Percentiles rank a stretch among this genome's conserved stretches.
Evolutionary conservation across 768 basidiomycete genomes (phyloP).

Genomic region (Serendipita indica): DNA sequence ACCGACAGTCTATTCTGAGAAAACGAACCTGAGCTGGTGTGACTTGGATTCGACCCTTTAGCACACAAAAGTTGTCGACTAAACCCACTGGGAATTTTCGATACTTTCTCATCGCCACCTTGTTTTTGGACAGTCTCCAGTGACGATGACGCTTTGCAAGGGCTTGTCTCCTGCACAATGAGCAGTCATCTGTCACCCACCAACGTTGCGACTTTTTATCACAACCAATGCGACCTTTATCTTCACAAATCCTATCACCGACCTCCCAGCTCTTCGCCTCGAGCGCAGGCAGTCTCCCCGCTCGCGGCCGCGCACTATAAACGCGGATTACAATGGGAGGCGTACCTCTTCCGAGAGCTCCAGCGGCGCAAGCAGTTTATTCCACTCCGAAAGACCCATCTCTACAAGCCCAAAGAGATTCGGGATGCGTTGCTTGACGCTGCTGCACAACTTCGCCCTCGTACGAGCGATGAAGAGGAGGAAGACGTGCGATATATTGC

Average conservation of each 20-base stretch:
- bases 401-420: constrained; percentile 18
- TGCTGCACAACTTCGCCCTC: constrained; percentile 32
- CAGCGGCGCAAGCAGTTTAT: constrained; percentile 29
- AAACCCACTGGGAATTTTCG: too few species aligned
- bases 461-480: constrained; percentile 30
- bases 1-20: too few species aligned
- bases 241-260: constrained; percentile 29
- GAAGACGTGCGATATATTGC: constrained; percentile 33
- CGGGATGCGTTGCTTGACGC: constrained; percentile 16
- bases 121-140: too few species aligned
- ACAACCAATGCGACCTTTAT: constrained; percentile 34
- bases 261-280: constrained; percentile 7
- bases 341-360: constrained; percentile 28
- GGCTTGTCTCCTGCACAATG: too few species aligned
- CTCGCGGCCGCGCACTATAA: constrained; percentile 28
- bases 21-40: too few species aligned
- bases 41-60: too few species aligned
- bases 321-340: constrained; percentile 35
- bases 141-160: too few species aligned
- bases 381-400: constrained; percentile 18
- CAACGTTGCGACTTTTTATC: constrained; percentile 32
- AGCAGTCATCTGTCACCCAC: constrained; percentile 18
- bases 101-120: too few species aligned
- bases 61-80: too few species aligned
- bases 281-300: constrained; percentile 16